These are phyloP conservation scores for Rhododendron ferrugineum DNA, from an alignment of 148 eudicot genomes.

Conservation along the genomic window DNA sequence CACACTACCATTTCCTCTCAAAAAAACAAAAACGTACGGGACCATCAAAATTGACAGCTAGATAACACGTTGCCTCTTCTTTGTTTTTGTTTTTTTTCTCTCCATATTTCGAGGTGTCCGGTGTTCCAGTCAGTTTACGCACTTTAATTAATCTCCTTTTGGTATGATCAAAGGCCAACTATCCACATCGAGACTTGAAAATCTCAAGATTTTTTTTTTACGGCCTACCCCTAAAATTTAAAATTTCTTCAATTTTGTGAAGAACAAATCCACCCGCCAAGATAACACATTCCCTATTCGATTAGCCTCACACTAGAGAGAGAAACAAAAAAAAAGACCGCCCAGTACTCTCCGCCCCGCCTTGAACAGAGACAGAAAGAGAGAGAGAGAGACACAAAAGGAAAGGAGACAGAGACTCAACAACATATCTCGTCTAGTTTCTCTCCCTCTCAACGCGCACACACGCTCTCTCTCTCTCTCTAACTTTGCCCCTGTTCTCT, in stretches of 20 bases:
- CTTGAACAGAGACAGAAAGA: not conserved
- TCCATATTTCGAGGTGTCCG: too few species aligned
- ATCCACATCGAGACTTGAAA: not conserved
- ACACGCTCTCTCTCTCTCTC: not conserved
- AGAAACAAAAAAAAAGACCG: not conserved
- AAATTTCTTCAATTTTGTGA: too few species aligned
- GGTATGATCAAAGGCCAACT: accelerated
- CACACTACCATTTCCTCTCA: not conserved
- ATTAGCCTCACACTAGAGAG: not conserved
- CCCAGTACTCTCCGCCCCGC: not conserved
- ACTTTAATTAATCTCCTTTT: too few species aligned
- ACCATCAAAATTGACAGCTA: constrained; percentile 4
- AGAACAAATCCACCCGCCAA: not conserved
- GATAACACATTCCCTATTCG: too few species aligned
- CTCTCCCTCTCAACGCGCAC: not conserved
- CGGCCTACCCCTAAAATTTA: accelerated
- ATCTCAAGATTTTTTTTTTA: too few species aligned
- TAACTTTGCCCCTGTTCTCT: not conserved
- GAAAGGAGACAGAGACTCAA: not conserved
- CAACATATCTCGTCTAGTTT: not conserved
- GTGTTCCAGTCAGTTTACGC: too few species aligned
- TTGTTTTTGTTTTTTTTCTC: not conserved
- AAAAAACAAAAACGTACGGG: not conserved
- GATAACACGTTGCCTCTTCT: not conserved
- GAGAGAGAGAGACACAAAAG: not conserved